These are phyloP conservation scores for Oenanthe sinensis DNA, from an alignment of 129 eudicot genomes.

Conservation along the genomic window DNA sequence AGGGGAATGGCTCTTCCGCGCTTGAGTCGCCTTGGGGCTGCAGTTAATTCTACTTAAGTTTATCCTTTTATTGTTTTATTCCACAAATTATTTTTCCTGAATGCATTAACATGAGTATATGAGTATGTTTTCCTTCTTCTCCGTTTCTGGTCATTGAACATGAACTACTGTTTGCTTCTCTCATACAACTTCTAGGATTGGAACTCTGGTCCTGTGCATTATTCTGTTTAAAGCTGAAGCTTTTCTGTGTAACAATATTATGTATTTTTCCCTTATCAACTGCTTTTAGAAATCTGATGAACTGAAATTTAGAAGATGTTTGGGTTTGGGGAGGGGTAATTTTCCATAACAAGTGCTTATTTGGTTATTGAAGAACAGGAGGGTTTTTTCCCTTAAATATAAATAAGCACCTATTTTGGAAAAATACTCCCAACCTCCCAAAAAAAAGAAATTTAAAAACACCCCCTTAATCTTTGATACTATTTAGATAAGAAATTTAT, in stretches of 20 bases:
- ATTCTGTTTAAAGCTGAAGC: not conserved
- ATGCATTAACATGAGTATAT: not conserved
- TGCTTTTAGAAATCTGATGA: too few species aligned
- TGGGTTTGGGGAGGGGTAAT: not conserved
- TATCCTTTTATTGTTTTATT: not conserved
- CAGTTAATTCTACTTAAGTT: not conserved
- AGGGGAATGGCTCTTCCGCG: not conserved
- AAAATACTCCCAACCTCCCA: not conserved
- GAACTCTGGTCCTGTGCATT: not conserved
- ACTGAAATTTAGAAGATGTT: not conserved
- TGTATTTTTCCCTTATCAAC: not conserved
- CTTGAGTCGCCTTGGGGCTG: not conserved
- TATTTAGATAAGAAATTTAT: not conserved
- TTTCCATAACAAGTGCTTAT: not conserved
- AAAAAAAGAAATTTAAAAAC: not conserved
- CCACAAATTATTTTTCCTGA: not conserved
- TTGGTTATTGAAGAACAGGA: not conserved
- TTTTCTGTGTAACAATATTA: not conserved
- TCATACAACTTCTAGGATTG: not conserved
- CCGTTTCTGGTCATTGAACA: not conserved
- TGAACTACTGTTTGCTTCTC: not conserved
- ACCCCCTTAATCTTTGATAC: not conserved
- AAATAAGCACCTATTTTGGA: not conserved
- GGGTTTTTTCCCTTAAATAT: not conserved
- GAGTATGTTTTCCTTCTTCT: not conserved